phyloP scores from a whole-genome alignment of 1,284 basidiomycete genomes.

The Lentinula novae-zelandiae region DNA sequence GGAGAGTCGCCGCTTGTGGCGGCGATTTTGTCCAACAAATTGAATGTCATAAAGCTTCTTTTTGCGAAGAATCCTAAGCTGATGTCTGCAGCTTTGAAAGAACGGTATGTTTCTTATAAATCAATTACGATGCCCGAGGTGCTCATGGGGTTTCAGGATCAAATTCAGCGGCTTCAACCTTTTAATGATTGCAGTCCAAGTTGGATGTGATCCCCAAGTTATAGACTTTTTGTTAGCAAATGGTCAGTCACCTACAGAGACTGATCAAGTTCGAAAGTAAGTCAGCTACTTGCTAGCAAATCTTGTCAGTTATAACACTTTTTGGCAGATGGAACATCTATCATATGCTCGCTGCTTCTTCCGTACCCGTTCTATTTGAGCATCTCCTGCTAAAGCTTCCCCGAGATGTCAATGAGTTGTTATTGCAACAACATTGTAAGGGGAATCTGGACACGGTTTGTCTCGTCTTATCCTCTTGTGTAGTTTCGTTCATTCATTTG shows the following conservation, averaged over 20 bases:
- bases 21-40: slow-evolving; percentile 31
- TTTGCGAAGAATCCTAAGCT: slow-evolving; percentile 36
- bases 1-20: slow-evolving; percentile 48
- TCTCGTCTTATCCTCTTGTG: neutral
- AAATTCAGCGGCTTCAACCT: slow-evolving; percentile 43
- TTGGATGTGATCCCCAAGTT: slow-evolving; percentile 22
- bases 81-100: slow-evolving; percentile 35
- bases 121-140: neutral
- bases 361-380: slow-evolving; percentile 30
- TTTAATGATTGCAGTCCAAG: slow-evolving; percentile 37
- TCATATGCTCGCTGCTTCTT: slow-evolving; percentile 37
- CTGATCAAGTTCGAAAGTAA: slow-evolving; percentile 39
- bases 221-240: slow-evolving; percentile 49
- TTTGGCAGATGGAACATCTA: slow-evolving; percentile 48
- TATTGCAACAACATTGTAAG: slow-evolving; percentile 45
- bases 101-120: slow-evolving; percentile 30
- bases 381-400: slow-evolving; percentile 47
- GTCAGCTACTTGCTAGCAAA: neutral
- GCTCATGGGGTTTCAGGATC: slow-evolving; percentile 27
- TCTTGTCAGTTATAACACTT: neutral
- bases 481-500: neutral
- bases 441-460: slow-evolving; percentile 41
- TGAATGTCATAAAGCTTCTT: slow-evolving; percentile 39
- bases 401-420: slow-evolving; percentile 34
- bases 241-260: slow-evolving; percentile 40